A percentile compares a stretch with the other conserved stretches of the same genome.
phyloP scores from a whole-genome alignment of 139 green algal species.

The Spirogloea muscicola region DNA sequence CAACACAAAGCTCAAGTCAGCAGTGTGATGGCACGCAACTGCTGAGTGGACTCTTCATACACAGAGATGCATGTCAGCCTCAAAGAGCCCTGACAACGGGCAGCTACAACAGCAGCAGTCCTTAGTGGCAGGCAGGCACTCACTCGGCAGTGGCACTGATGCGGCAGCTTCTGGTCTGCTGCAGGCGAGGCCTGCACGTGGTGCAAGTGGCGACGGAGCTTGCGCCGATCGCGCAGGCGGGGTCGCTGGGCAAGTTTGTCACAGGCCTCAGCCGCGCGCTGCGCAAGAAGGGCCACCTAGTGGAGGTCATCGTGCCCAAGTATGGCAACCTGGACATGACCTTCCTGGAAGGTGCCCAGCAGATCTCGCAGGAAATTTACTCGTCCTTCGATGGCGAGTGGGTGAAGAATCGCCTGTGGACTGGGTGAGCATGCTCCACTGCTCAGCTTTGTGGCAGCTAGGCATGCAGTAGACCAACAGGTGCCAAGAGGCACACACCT shows the following conservation, averaged over 20 bases:
- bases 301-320: conserved; percentile 41
- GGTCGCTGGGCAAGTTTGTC: conserved; percentile 9
- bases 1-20: too few relatives aligned
- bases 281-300: conserved; percentile 25
- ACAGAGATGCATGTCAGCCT: too few relatives aligned
- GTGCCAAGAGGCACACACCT: too few relatives aligned
- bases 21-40: too few relatives aligned
- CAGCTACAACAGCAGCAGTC: too few relatives aligned
- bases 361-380: not conserved
- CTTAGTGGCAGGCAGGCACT: not conserved
- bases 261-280: conserved; percentile 19
- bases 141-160: not conserved
- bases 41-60: too few relatives aligned
- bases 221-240: conserved; percentile 15
- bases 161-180: not conserved
- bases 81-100: too few relatives aligned
- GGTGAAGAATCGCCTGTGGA: conserved; percentile 35
- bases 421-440: conserved; percentile 22
- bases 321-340: conserved; percentile 24
- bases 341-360: conserved; percentile 12
- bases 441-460: too few relatives aligned
- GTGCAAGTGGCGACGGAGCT: conserved; percentile 37
- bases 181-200: not conserved
- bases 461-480: too few relatives aligned
- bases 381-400: conserved; percentile 30